phyloP scores from a whole-genome alignment of 768 basidiomycete species.

The Phanerochaete carnosa region DNA sequence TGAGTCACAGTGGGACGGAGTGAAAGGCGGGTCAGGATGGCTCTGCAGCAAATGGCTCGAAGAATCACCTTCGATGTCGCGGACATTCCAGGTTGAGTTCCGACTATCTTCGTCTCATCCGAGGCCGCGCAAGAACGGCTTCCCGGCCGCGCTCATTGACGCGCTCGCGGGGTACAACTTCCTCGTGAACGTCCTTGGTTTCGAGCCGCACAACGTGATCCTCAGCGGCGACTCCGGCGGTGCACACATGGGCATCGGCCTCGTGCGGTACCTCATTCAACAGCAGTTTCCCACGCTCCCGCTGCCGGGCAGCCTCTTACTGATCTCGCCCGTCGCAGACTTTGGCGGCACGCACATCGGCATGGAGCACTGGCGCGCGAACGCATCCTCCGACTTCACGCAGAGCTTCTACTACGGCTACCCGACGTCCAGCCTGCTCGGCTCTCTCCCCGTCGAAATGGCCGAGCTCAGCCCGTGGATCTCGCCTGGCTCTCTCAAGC shows the following conservation, averaged over 20 bases:
- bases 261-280: slow-evolving; percentile 35
- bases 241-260: slow-evolving; percentile 40
- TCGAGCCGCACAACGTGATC: slow-evolving; percentile 40
- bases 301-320: slow-evolving; percentile 27
- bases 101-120: slow-evolving; percentile 33
- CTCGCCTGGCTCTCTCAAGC: slow-evolving; percentile 15
- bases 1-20: background rate
- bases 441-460: background rate
- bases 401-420: slow-evolving; percentile 2
- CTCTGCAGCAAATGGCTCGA: background rate
- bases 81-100: slow-evolving; percentile 43
- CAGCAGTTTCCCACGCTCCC: slow-evolving; percentile 15
- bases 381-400: slow-evolving; percentile 1
- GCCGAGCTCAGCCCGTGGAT: slow-evolving; percentile 13
- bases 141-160: slow-evolving; percentile 52
- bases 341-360: slow-evolving; percentile 12
- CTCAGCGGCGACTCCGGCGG: slow-evolving; percentile 54
- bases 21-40: background rate
- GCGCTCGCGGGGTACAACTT: slow-evolving; percentile 47
- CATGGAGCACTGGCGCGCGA: background rate
- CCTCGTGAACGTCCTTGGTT: slow-evolving; percentile 38
- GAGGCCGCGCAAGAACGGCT: slow-evolving; percentile 31
- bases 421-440: slow-evolving; percentile 1
- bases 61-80: slow-evolving; percentile 3
- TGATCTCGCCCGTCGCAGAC: slow-evolving; percentile 30